These are phyloP conservation scores for Penicillium argentinense DNA, from an alignment of 495 filamentous ascomycete species.

Conservation along the genomic window DNA sequence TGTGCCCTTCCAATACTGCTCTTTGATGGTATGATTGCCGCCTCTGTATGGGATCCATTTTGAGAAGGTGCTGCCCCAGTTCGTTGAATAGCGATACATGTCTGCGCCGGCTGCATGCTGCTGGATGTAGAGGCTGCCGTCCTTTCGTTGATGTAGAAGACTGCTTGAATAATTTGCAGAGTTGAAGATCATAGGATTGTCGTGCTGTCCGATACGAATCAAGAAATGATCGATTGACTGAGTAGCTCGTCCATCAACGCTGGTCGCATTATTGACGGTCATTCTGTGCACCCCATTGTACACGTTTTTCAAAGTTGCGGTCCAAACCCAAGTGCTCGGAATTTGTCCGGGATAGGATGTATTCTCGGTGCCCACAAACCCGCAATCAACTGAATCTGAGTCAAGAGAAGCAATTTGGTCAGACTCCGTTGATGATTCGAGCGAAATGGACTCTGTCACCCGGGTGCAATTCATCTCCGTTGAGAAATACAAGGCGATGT, in stretches of 20 bases:
- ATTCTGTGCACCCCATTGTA: slow-evolving; percentile 65
- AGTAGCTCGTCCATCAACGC: slow-evolving; percentile 28
- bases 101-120: slow-evolving; percentile 66
- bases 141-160: slow-evolving; percentile 43
- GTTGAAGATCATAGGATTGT: slow-evolving; percentile 61
- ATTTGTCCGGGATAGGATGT: slow-evolving; percentile 47
- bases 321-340: slow-evolving; percentile 55
- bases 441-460: slow-evolving; percentile 48
- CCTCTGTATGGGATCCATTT: slow-evolving; percentile 58
- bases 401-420: slow-evolving; percentile 42
- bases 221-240: slow-evolving; percentile 58
- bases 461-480: slow-evolving; percentile 61
- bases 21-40: slow-evolving; percentile 44
- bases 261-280: slow-evolving; percentile 57
- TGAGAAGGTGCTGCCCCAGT: slow-evolving; percentile 61
- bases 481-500: slow-evolving; percentile 60
- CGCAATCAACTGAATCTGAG: slow-evolving; percentile 43
- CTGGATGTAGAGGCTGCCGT: slow-evolving; percentile 47
- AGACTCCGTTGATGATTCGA: slow-evolving; percentile 54
- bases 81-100: slow-evolving; percentile 62
- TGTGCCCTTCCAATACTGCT: slow-evolving; percentile 60
- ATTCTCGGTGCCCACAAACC: slow-evolving; percentile 23
- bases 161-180: slow-evolving; percentile 58
- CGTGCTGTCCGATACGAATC: slow-evolving; percentile 52
- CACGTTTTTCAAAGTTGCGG: slow-evolving; percentile 55